phyloP scores from a whole-genome alignment of 352 stramenopile species.

The Peronosclerospora sorghi region DNA sequence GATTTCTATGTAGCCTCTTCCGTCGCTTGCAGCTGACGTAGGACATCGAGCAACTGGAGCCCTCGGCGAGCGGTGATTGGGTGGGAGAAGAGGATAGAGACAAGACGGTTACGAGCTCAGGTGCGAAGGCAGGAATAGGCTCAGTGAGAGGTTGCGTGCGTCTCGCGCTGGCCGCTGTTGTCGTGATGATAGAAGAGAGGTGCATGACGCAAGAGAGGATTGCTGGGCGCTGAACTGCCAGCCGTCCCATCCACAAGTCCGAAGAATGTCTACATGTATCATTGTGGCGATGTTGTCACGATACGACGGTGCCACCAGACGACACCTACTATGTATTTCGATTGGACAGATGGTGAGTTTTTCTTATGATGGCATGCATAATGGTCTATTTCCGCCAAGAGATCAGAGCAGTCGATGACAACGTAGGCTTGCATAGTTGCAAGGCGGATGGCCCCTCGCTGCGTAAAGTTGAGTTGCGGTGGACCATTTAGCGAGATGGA shows the following conservation, averaged over 20 bases:
- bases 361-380: too few relatives aligned
- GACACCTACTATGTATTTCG: too few relatives aligned
- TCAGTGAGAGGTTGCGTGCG: background rate
- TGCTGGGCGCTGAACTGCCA: background rate
- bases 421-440: constrained; percentile 2
- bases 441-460: too few relatives aligned
- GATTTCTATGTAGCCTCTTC: constrained; percentile 14
- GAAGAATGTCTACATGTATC: constrained; percentile 2
- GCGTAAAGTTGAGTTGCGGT: too few relatives aligned
- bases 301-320: constrained; percentile 1
- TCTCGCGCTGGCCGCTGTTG: too few relatives aligned
- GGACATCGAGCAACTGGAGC: constrained; percentile 13
- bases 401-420: constrained; percentile 1
- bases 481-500: too few relatives aligned
- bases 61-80: constrained; percentile 15
- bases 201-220: constrained; percentile 3
- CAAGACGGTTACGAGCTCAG: constrained; percentile 2
- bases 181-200: background rate
- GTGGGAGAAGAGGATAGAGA: background rate
- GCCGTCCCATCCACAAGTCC: background rate
- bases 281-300: constrained; percentile 9
- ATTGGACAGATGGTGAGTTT: too few relatives aligned
- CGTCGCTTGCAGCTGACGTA: constrained; percentile 8
- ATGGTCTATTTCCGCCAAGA: constrained; percentile 3
- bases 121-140: background rate